These are phyloP conservation scores for Prillingera fragicola DNA, from an alignment of 1,284 basidiomycete species.

Conservation along the genomic window DNA sequence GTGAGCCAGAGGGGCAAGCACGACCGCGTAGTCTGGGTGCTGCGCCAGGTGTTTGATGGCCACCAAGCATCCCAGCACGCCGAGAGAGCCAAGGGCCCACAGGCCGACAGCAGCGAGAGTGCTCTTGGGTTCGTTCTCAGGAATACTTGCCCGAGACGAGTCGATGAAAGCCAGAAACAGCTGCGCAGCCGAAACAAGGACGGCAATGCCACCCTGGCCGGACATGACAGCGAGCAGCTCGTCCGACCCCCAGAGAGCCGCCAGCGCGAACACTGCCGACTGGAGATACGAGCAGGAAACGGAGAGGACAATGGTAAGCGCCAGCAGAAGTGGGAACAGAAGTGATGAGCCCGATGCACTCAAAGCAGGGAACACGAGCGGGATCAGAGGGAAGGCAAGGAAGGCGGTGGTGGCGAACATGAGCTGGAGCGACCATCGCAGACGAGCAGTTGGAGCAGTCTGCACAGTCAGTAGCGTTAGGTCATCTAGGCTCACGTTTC, in stretches of 20 bases:
- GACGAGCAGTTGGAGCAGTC: conserved; percentile 31
- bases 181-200: conserved; percentile 42
- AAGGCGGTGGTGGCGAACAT: conserved; percentile 27
- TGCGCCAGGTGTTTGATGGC: conserved; percentile 25
- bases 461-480: conserved; percentile 14
- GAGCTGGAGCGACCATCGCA: conserved; percentile 35
- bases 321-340: conserved; percentile 32
- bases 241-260: conserved; percentile 35
- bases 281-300: conserved; percentile 42
- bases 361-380: conserved; percentile 33
- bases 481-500: conserved; percentile 26
- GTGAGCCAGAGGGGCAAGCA: conserved; percentile 18
- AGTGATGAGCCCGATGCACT: conserved; percentile 16
- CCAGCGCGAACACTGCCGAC: conserved; percentile 42
- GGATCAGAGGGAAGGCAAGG: conserved; percentile 38
- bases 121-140: conserved; percentile 6
- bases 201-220: conserved; percentile 47
- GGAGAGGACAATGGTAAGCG: conserved; percentile 34
- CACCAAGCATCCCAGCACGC: conserved; percentile 24
- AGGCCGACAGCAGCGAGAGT: conserved; percentile 36
- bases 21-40: conserved; percentile 27
- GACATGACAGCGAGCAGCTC: conserved; percentile 47
- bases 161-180: conserved; percentile 36
- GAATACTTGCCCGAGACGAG: conserved; percentile 2
- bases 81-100: conserved; percentile 34